Evolutionary conservation across 2,329 filamentous ascomycete genomes (phyloP), one percentile per base, ranked within the genome.

Genomic region (Scedosporium boydii): DNA sequence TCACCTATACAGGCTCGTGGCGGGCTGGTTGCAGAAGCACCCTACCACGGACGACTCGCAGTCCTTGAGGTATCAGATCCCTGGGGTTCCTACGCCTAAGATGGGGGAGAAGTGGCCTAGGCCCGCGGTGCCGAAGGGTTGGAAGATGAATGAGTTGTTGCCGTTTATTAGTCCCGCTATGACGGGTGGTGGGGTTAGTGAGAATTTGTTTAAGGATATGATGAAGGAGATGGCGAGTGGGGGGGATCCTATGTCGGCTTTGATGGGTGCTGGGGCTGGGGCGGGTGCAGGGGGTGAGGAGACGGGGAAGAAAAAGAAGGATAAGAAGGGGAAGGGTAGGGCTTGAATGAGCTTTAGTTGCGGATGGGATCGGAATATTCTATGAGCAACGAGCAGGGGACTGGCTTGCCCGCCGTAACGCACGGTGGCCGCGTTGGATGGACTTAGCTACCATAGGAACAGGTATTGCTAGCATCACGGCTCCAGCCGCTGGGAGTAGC

Each of bases 131-230:
- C 95, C 95, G 18, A 82, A 90, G 61, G 93, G 93, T 44, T 97
- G 92, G 91, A 97, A 96, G 79, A 88, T 98, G 74, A 86, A 86
- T 65, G 86, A 84, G 64, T 86, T 96, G 63, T 72, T 99, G 67
- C 95, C 95, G 23, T 87, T 96, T 66, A 89, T 96, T 71, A 96
- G 90, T 65, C 87, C 93, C 0, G 95, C 92, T 18, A 83, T 98
- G 76, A 95, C 90, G 61, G 95, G 95, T 7, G 95, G 95, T 10
- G 95, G 95, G 42, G 91, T 98, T 10, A 93, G 87, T 65, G 95
- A 99, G 74, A 96, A 98, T 71, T 85, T 97, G 65, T 87, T 98
- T 70, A 91, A 95, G 79, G 93, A 97, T 68, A 96, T 97, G 82
- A 96, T 98, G 93, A 88, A 87, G 70, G 91, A 96, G 78, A 96